A percentile compares a stretch with the other conserved stretches of the same genome.
phyloP scores from a whole-genome alignment of 352 stramenopile species.

The Pythium coloratum region DNA sequence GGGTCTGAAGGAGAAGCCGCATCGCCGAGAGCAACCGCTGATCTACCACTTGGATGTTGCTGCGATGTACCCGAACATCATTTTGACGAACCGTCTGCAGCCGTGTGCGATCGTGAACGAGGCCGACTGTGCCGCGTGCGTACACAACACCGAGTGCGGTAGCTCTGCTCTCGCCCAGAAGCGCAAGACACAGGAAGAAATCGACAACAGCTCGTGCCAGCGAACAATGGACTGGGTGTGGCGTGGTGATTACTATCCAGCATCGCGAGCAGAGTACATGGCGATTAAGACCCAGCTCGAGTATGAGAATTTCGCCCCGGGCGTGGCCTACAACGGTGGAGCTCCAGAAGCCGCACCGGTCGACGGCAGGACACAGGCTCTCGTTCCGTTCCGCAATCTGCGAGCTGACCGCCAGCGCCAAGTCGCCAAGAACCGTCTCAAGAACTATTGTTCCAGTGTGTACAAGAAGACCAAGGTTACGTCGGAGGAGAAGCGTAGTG shows the following conservation, averaged over 20 bases:
- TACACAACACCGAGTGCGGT: constrained; percentile 89
- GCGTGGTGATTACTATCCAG: constrained; percentile 96
- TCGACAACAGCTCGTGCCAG: constrained; percentile 91
- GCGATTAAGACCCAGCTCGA: constrained; percentile 95
- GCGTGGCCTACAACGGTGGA: neutral
- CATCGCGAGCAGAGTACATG: constrained; percentile 94
- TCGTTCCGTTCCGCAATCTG: constrained; percentile 68
- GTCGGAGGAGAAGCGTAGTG: constrained; percentile 91
- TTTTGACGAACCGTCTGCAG: constrained; percentile 98
- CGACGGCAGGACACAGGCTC: constrained; percentile 5
- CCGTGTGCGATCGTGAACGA: constrained; percentile 96
- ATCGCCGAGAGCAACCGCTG: constrained; percentile 89
- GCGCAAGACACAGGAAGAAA: constrained; percentile 37
- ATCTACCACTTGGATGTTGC: constrained; percentile 99
- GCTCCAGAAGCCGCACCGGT: constrained; percentile 18
- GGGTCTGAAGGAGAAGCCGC: constrained; percentile 92
- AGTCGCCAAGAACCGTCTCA: constrained; percentile 81
- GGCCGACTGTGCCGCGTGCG: constrained; percentile 94
- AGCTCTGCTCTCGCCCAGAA: constrained; percentile 71
- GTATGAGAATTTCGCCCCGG: constrained; percentile 81
- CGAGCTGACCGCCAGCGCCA: constrained; percentile 54
- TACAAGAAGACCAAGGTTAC: constrained; percentile 98
- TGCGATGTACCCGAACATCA: constrained; percentile 99
- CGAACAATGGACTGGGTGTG: constrained; percentile 98
- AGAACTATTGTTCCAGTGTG: constrained; percentile 95